These are phyloP conservation scores for Hibiscus tridactylites DNA, from an alignment of 345 rosid genomes.

Conservation along the genomic window DNA sequence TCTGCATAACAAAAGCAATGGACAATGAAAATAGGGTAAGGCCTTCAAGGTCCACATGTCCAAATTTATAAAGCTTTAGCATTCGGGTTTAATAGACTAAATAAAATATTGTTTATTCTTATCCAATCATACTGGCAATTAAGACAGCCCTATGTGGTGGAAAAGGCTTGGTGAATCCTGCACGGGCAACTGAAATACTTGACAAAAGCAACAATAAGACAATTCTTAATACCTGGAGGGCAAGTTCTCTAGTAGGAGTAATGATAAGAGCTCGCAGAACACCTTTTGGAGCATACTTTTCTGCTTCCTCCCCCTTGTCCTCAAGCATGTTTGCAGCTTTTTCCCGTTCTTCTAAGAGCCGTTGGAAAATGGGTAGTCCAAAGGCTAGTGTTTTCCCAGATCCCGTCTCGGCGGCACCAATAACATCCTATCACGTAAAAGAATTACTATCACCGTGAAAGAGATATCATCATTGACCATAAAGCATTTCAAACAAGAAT, in stretches of 20 bases:
- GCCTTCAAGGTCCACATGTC: background rate
- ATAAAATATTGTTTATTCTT: background rate
- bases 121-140: background rate
- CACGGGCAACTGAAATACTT: background rate
- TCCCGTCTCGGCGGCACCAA: constrained; percentile 98
- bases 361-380: constrained; percentile 91
- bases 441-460: background rate
- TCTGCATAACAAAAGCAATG: too few species aligned
- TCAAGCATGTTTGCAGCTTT: constrained; percentile 44
- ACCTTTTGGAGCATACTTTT: constrained; percentile 56
- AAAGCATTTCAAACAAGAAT: background rate
- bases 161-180: background rate
- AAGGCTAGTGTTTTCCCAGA: constrained; percentile 99
- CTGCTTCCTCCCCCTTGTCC: constrained; percentile 51
- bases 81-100: background rate
- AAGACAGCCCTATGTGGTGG: background rate
- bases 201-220: constrained; percentile 10
- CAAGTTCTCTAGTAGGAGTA: constrained; percentile 95
- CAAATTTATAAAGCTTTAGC: background rate
- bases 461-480: background rate
- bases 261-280: constrained; percentile 80
- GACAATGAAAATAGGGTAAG: background rate
- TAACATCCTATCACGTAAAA: constrained; percentile 58
- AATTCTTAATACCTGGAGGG: constrained; percentile 58
- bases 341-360: constrained; percentile 77